Percentiles rank a stretch among this genome's conserved stretches.
These are phyloP conservation scores for Triglochin maritima DNA, from an alignment of 106 monocot genomes.

Conservation along the genomic window DNA sequence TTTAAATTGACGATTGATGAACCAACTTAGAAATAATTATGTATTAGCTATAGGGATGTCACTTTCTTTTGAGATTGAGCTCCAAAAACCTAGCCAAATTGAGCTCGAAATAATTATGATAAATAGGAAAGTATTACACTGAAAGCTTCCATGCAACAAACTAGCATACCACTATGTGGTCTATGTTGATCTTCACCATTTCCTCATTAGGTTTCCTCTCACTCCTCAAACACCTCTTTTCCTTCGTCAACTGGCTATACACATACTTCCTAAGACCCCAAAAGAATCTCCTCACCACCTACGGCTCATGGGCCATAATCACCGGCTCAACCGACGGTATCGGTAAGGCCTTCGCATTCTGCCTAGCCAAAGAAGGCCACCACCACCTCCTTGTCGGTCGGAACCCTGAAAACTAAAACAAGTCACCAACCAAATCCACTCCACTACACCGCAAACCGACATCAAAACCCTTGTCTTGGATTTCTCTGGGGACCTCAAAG, in stretches of 20 bases:
- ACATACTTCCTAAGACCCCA: constrained; percentile 47
- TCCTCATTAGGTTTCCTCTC: background rate
- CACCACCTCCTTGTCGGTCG: constrained; percentile 68
- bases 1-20: too few relatives aligned
- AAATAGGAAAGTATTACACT: too few relatives aligned
- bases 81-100: too few relatives aligned
- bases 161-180: too few relatives aligned
- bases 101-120: too few relatives aligned
- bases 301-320: constrained; percentile 78
- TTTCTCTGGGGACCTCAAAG: constrained; percentile 40
- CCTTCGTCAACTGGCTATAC: constrained; percentile 34
- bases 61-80: too few relatives aligned
- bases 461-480: constrained; percentile 45
- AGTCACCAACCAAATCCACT: constrained; percentile 30
- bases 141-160: too few relatives aligned
- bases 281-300: constrained; percentile 9
- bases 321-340: constrained; percentile 85
- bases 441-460: constrained; percentile 3
- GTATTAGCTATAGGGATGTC: too few relatives aligned
- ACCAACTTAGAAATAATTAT: too few relatives aligned
- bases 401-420: constrained; percentile 36
- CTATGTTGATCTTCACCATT: too few relatives aligned
- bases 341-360: constrained; percentile 53
- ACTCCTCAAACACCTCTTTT: constrained; percentile 1
- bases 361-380: constrained; percentile 40